phyloP scores from a whole-genome alignment of 2,329 filamentous ascomycete genomes.

The Arthrobotrys pseudoclavata region DNA sequence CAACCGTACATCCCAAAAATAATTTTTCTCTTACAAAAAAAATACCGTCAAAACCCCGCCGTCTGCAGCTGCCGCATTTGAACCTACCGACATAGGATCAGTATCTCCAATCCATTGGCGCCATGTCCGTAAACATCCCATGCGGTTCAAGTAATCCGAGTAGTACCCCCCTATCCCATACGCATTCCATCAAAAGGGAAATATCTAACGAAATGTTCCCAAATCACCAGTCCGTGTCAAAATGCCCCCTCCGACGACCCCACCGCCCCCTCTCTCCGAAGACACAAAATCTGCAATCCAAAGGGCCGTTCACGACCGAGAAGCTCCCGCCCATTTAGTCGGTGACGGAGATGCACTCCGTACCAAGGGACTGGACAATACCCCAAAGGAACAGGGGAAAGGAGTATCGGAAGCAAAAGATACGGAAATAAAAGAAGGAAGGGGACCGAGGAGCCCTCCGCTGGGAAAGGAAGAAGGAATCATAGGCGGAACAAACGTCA shows the following conservation, averaged over 20 bases:
- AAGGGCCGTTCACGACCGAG: constrained; percentile 34
- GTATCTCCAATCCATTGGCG: not conserved
- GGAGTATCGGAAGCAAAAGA: not conserved
- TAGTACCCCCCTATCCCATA: not conserved
- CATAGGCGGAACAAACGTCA: not conserved
- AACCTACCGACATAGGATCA: constrained; percentile 6
- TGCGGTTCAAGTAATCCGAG: constrained; percentile 53
- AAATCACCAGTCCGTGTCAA: constrained; percentile 46
- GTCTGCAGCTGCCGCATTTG: constrained; percentile 27
- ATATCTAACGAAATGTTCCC: no score
- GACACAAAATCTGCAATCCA: constrained; percentile 38
- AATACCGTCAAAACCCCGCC: no score
- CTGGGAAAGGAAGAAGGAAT: not conserved
- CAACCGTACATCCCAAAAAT: no score
- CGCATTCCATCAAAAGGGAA: no score
- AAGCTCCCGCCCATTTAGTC: constrained; percentile 23
- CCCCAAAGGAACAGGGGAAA: not conserved
- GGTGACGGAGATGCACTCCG: not conserved
- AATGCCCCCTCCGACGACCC: constrained; percentile 37
- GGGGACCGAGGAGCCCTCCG: no score
- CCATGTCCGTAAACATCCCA: constrained; percentile 50
- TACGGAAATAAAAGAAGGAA: not conserved
- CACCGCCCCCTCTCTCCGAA: constrained; percentile 26
- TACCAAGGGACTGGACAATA: constrained; percentile 4
- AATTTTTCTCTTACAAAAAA: no score